Base-by-base conservation (phyloP, 768 basidiomycete species). In the Boletus tylopilopsis region DNA sequence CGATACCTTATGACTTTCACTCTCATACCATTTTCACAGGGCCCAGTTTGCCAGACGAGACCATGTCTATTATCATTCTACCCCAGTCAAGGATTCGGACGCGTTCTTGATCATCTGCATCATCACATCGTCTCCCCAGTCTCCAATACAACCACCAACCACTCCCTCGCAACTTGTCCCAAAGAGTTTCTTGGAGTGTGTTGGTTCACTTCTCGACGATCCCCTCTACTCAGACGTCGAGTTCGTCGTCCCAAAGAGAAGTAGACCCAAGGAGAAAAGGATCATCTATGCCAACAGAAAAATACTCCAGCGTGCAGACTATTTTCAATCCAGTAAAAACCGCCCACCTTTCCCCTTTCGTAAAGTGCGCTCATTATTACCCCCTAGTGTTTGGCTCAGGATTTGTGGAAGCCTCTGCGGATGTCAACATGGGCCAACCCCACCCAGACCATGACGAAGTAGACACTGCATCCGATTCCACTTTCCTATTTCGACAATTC, bases 181-280 rank as follows among this genome's bases (percentile, higher is more conserved):
- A 0, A 83, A 76, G 58, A 74, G 73, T 46, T 75, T 87, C 15
- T 62, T 93, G 34, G 79, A 84, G 55, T 81, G 82, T 13, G 73
- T 92, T n/a, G 91, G 90, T 6, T 68, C 74, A 27, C 69, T 93
- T 22, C 71, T 93, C 10, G 84, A 93, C 57, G 87, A 93, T 58
- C 86, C 86, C n/a, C 62, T 78, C 12, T 93, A 92, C 58, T 90
- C 90, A 6, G 90, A 94, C 58, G 80, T 93, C 16, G 83, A 86
- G 63, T 93, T 94, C 55, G 71, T 91, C 18, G 70, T 93, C 25
- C 86, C 87, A 0, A 68, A 69, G 27, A 61, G 73, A 29, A 64
- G 66, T 21, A 64, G 72, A 23, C 68, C 69, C 15, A 65, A 68
- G 21, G 73, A 68, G 35, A 55, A 59, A 23, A 66, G 73, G 15